These are phyloP conservation scores for Amaranthus hypochondriacus DNA, from an alignment of 148 eudicot genomes.

Conservation along the genomic window DNA sequence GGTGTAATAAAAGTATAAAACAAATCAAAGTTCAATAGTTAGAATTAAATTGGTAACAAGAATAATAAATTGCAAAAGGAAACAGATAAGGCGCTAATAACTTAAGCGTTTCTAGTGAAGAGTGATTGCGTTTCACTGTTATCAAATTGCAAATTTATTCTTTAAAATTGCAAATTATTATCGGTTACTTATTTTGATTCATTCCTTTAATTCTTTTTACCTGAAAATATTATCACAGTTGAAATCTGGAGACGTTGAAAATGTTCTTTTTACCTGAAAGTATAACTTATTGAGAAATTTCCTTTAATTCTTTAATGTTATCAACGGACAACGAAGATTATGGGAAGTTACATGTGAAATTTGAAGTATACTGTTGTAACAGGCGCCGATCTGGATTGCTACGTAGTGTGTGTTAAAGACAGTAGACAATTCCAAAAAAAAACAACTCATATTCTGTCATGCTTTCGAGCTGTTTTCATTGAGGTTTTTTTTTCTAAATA, in stretches of 20 bases:
- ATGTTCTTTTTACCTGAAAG: not conserved
- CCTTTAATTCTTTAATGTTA: not conserved
- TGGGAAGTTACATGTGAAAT: slow-evolving; percentile 6
- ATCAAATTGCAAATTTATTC: no score
- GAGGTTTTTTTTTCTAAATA: not conserved
- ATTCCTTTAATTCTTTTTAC: not conserved
- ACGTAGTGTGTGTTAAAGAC: not conserved
- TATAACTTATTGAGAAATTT: no score
- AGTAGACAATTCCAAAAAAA: slow-evolving; percentile 10
- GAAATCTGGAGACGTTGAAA: not conserved
- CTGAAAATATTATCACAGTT: not conserved
- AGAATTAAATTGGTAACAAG: no score
- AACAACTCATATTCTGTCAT: slow-evolving; percentile 20
- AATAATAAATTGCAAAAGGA: no score
- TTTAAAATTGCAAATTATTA: not conserved
- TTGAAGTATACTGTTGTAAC: slow-evolving; percentile 7
- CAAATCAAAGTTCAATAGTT: no score
- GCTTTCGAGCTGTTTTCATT: slow-evolving; percentile 23
- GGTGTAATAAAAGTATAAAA: no score
- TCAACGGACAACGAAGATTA: not conserved
- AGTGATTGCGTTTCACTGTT: no score
- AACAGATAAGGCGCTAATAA: no score
- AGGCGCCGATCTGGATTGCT: slow-evolving; percentile 13
- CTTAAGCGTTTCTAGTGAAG: no score
- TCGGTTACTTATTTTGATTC: not conserved